A percentile compares a stretch with the other conserved stretches of the same genome.
Conservation (phyloP, 306 rosid genomes). For the apple (Malus domestica) region DNA sequence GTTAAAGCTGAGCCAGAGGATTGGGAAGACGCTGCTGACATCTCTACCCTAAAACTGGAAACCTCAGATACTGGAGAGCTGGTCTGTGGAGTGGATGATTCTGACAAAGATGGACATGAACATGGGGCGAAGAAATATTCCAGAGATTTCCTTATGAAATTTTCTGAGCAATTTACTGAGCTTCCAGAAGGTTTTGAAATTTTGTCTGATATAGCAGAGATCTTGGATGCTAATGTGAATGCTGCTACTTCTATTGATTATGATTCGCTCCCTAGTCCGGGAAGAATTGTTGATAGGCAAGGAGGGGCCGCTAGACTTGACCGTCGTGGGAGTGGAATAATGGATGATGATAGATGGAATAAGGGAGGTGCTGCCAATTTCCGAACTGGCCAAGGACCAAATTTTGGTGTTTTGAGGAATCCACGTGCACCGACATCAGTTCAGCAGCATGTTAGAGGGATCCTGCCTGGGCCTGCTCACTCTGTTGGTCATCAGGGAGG, state of each 20-base stretch:
- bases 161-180: conserved; percentile 44
- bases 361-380: conserved; percentile 51
- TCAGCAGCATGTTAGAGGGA: conserved; percentile 59
- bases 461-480: conserved; percentile 72
- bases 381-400: conserved; percentile 64
- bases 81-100: conserved; percentile 5
- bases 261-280: conserved; percentile 61
- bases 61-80: conserved; percentile 30
- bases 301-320: conserved; percentile 58
- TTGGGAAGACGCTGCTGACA: conserved; percentile 97
- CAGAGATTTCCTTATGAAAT: conserved; percentile 78
- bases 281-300: conserved; percentile 54
- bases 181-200: conserved; percentile 69
- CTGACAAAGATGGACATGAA: conserved; percentile 39
- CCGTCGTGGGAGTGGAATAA: conserved; percentile 56
- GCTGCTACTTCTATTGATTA: conserved; percentile 42
- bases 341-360: conserved; percentile 76
- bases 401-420: conserved; percentile 61
- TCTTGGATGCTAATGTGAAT: conserved; percentile 26
- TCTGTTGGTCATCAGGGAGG: conserved; percentile 66
- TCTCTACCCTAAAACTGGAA: conserved; percentile 64
- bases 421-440: conserved; percentile 51
- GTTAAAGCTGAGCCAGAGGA: conserved; percentile 73
- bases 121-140: conserved; percentile 58
- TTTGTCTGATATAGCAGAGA: conserved; percentile 36